These are phyloP conservation scores for Licmophora abbreviata DNA, from an alignment of 108 stramenopile genomes.

Conservation along the genomic window DNA sequence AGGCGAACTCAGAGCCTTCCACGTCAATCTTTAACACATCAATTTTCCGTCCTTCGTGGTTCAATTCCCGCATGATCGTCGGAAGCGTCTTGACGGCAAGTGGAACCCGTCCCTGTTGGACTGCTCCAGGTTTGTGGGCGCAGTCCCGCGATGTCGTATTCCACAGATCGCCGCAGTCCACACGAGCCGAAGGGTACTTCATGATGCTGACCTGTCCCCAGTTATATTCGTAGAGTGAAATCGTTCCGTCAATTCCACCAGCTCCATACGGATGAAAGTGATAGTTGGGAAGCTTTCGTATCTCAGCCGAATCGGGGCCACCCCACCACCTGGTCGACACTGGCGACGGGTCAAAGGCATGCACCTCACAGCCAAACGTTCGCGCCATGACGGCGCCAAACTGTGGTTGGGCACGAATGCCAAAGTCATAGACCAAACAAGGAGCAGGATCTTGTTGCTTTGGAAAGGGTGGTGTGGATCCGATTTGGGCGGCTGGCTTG, in stretches of 20 bases:
- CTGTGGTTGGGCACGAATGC: constrained; percentile 10
- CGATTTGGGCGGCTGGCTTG: too few species aligned
- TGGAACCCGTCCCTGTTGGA: too few species aligned
- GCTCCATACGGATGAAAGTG: constrained; percentile 8
- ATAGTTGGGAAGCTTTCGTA: constrained; percentile 3
- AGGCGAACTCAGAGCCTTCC: constrained; percentile 17
- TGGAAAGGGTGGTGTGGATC: too few species aligned
- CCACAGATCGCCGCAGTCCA: not conserved
- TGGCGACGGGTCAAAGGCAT: constrained; percentile 16
- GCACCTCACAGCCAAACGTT: constrained; percentile 8
- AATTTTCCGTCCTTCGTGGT: constrained; percentile 11
- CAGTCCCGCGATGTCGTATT: not conserved
- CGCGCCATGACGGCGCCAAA: constrained; percentile 8
- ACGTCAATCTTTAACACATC: constrained; percentile 16
- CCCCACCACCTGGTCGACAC: constrained; percentile 10
- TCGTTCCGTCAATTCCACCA: constrained; percentile 13
- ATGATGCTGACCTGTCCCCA: constrained; percentile 11
- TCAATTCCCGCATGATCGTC: not conserved
- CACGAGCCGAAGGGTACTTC: not conserved
- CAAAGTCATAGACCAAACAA: constrained; percentile 22
- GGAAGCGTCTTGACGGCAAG: not conserved
- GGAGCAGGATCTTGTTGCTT: too few species aligned
- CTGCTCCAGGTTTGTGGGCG: not conserved
- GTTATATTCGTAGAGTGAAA: constrained; percentile 11
- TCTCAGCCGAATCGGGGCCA: not conserved